Base-by-base conservation (phyloP, 1,284 basidiomycete genomes). In the Rhodotorula sp. region DNA sequence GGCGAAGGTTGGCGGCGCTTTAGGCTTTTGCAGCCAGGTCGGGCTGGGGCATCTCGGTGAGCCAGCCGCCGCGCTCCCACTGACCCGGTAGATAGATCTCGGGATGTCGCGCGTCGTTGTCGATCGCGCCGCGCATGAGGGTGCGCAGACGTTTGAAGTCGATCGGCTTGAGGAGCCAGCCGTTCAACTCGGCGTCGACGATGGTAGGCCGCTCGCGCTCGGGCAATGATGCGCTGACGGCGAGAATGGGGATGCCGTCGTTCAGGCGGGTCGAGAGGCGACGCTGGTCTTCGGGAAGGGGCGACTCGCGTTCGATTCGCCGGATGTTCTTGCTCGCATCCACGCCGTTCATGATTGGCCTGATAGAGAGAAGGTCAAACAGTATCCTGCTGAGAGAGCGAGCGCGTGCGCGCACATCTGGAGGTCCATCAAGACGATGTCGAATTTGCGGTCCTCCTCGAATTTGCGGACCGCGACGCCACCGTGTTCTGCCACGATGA, bases 121-220 rank as follows among this genome's bases (percentile, higher is more conserved):
- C 86, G 18, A 83, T 83, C 26, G 90, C 83, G 0, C 88, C 89
- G 18, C 81, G 80, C 46, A 92, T 79, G 34, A 92, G 83, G 4
- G 79, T 76, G n/a, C 84, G 80, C 8, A 92, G 82, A 20, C 90
- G 84, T 70, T 73, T 71, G 47, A 76, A 77, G 44, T 76, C 75
- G 62, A 78, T 64, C 9, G 77, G 77, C 59, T 78, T 78, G 48
- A 76, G 70, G 24, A 73, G 50, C 71, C 73, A 75, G 26, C 71
- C 71, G 34, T 76, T 71, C 28, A 78, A 67, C 6, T 71, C 69
- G 34, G 72, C 69, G 13, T 76, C 72, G 18, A 74, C 55, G 26
- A 78, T 62, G 11, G 72, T 62, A 10, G 50, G 31, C 2, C 66
- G 50, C 4, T 75, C 70, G 31, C 72, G 68, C 51, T 77, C 76